These are phyloP conservation scores for Trypanosoma caninum DNA, from an alignment of 208 protist genomes.

Conservation along the genomic window DNA sequence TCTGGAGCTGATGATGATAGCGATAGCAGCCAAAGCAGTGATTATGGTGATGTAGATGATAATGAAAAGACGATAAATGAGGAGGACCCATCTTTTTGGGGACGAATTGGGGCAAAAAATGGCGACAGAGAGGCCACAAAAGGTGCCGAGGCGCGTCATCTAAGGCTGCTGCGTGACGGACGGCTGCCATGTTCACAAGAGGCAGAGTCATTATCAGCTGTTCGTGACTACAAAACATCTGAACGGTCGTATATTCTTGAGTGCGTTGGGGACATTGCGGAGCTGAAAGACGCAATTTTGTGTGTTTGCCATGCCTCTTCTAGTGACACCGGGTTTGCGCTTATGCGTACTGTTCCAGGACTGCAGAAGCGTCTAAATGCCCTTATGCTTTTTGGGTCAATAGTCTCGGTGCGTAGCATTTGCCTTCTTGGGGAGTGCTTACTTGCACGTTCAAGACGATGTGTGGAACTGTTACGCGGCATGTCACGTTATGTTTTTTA, in stretches of 20 bases:
- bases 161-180: constrained; percentile 5
- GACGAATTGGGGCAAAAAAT: neutral
- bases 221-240: constrained; percentile 59
- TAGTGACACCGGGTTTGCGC: constrained; percentile 66
- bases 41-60: constrained; percentile 30
- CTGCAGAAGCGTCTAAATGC: constrained; percentile 60
- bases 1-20: constrained; percentile 37
- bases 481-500: constrained; percentile 48
- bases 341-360: constrained; percentile 38
- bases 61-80: constrained; percentile 12
- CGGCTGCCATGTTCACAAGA: constrained; percentile 13
- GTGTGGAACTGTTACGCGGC: constrained; percentile 34
- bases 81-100: constrained; percentile 23
- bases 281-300: constrained; percentile 76
- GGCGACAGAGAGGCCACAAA: neutral
- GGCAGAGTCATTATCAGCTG: constrained; percentile 56
- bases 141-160: neutral
- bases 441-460: constrained; percentile 49
- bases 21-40: constrained; percentile 30
- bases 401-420: constrained; percentile 60
- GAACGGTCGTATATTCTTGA: constrained; percentile 54
- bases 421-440: constrained; percentile 49
- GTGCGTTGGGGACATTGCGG: constrained; percentile 53
- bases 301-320: constrained; percentile 67
- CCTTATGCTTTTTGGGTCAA: constrained; percentile 65